These are phyloP conservation scores for Erodium trifolium DNA, from an alignment of 441 rosid species.

Conservation along the genomic window DNA sequence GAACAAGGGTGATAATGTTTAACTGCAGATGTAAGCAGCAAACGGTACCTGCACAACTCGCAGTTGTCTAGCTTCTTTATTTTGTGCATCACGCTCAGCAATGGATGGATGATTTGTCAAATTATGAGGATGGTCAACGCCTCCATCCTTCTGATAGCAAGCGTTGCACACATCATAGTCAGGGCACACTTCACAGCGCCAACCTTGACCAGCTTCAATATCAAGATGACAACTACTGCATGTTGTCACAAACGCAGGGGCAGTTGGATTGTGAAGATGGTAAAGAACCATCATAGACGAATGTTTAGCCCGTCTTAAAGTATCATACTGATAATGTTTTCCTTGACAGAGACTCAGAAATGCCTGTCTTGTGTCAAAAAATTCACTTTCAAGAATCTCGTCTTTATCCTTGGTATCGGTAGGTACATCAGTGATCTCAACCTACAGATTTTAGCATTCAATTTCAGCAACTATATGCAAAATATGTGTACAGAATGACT, in stretches of 20 bases:
- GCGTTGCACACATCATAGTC: slow-evolving; percentile 92
- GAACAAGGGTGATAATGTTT: not conserved
- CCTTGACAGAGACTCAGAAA: slow-evolving; percentile 99
- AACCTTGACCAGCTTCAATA: slow-evolving; percentile 98
- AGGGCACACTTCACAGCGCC: slow-evolving; percentile 98
- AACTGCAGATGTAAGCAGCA: slow-evolving; percentile 4
- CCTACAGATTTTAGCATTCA: slow-evolving; percentile 37
- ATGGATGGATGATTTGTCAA: slow-evolving; percentile 87
- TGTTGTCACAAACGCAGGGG: too few species aligned
- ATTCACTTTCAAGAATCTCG: too few species aligned
- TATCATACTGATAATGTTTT: slow-evolving; percentile 97
- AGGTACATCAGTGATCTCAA: slow-evolving; percentile 64
- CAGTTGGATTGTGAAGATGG: too few species aligned
- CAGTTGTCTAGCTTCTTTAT: slow-evolving; percentile 87
- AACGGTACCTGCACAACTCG: slow-evolving; percentile 83
- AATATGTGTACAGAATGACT: not conserved
- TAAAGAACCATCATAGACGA: slow-evolving; percentile 99
- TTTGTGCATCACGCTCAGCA: slow-evolving; percentile 97
- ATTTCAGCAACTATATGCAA: slow-evolving; percentile 16
- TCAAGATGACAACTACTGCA: slow-evolving; percentile 80
- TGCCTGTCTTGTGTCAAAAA: slow-evolving; percentile 98
- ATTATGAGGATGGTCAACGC: slow-evolving; percentile 95
- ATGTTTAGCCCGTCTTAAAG: slow-evolving; percentile 95
- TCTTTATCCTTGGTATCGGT: slow-evolving; percentile 86
- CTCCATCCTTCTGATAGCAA: slow-evolving; percentile 83